Conservation (phyloP, 192 early-diverging fungal species). For the Umbelopsis ramanniana region DNA sequence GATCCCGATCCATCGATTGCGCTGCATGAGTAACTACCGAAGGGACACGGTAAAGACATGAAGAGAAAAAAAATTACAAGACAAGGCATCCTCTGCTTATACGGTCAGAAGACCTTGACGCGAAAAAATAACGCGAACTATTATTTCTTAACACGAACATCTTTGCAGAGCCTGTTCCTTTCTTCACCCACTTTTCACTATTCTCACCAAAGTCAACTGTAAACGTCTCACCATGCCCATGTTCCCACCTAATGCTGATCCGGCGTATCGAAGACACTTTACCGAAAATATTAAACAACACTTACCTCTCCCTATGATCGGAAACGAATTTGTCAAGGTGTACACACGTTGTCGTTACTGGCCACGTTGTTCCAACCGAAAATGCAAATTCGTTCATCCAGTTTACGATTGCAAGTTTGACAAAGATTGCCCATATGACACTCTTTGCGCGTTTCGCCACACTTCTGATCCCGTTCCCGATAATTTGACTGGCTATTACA, state of each 20-base stretch:
- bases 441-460: not conserved
- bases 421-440: constrained; percentile 5
- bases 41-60: not conserved
- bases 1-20: no score
- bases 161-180: not conserved
- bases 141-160: not conserved
- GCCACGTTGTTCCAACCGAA: constrained; percentile 15
- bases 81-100: not conserved
- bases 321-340: constrained; percentile 12
- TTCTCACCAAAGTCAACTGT: not conserved
- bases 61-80: not conserved
- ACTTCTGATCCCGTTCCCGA: constrained; percentile 4
- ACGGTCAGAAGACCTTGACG: not conserved
- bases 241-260: constrained; percentile 6
- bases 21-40: no score
- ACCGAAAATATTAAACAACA: constrained; percentile 5
- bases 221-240: not conserved
- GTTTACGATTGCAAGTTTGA: constrained; percentile 15
- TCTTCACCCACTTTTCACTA: not conserved
- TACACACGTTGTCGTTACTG: constrained; percentile 15
- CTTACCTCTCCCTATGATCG: constrained; percentile 12
- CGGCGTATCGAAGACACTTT: constrained; percentile 9
- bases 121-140: not conserved
- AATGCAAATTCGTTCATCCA: constrained; percentile 18
- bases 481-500: constrained; percentile 4